Conservation (phyloP, 129 eudicot species). For the Flaveria trinervia region DNA sequence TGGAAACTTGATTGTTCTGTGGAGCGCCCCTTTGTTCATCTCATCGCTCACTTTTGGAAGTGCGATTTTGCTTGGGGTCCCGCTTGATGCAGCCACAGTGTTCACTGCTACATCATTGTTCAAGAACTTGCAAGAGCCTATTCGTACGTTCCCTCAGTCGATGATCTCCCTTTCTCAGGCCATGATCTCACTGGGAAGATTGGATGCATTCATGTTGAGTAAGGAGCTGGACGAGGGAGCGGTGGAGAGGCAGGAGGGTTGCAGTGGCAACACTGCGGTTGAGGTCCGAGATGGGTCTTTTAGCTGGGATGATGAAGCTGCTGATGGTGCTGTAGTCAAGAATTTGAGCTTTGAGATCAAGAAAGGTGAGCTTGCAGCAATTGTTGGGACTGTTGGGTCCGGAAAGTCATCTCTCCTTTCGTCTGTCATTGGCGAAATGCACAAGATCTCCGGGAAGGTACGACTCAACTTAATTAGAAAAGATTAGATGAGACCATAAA, state of each 20-base stretch:
- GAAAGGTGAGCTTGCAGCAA: constrained; percentile 68
- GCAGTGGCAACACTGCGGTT: constrained; percentile 55
- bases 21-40: constrained; percentile 70
- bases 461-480: constrained; percentile 2
- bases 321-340: constrained; percentile 47
- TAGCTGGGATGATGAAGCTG: constrained; percentile 78
- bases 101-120: constrained; percentile 76
- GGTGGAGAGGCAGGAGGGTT: constrained; percentile 61
- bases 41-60: constrained; percentile 70
- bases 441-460: constrained; percentile 64
- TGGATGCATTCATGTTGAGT: constrained; percentile 71
- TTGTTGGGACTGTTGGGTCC: constrained; percentile 84
- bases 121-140: constrained; percentile 87
- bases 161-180: constrained; percentile 92
- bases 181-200: constrained; percentile 71
- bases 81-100: constrained; percentile 72
- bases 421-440: constrained; percentile 79
- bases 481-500: neutral
- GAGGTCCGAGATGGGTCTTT: constrained; percentile 61
- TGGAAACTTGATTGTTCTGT: constrained; percentile 60
- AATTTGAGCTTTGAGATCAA: constrained; percentile 45
- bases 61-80: constrained; percentile 60
- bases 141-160: constrained; percentile 81
- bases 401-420: constrained; percentile 80
- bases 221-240: constrained; percentile 63